These are phyloP conservation scores for Tetrahymena elliotti DNA, from an alignment of 73 alveolate genomes.

Conservation along the genomic window DNA sequence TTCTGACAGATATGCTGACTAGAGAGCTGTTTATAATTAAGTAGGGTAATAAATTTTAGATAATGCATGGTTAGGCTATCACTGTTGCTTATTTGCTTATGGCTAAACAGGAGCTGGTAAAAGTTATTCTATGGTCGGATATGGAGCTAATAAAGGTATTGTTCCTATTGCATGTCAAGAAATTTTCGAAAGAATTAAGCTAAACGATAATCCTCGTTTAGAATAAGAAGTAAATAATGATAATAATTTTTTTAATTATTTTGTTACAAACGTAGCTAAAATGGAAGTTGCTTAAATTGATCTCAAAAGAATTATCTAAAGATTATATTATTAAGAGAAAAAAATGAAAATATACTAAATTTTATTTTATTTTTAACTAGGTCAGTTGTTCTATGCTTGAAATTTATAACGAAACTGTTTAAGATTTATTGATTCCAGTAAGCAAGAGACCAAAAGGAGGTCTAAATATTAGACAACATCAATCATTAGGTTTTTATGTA, in stretches of 20 bases:
- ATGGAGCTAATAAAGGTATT: conserved; percentile 97
- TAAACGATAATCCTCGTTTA: neutral
- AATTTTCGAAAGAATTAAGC: conserved; percentile 60
- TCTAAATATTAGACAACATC: conserved; percentile 90
- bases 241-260: too few relatives aligned
- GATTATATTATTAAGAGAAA: too few relatives aligned
- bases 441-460: conserved; percentile 86
- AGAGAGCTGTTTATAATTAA: conserved; percentile 78
- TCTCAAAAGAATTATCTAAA: too few relatives aligned
- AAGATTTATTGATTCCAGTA: conserved; percentile 80
- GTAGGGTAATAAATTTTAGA: conserved; percentile 71
- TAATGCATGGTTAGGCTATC: conserved; percentile 98
- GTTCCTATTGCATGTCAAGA: conserved; percentile 98
- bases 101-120: conserved; percentile 98
- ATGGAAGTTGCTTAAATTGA: neutral
- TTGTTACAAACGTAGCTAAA: neutral
- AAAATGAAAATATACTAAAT: neutral
- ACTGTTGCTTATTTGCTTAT: conserved; percentile 98
- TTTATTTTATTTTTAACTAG: conserved; percentile 32
- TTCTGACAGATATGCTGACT: conserved; percentile 83
- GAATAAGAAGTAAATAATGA: neutral
- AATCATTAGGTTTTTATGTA: conserved; percentile 90
- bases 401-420: conserved; percentile 94
- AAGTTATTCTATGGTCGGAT: conserved; percentile 96
- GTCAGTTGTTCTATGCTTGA: conserved; percentile 90